phyloP scores from a whole-genome alignment of 495 filamentous ascomycete genomes.

The Hyaloscypha finlandica region DNA sequence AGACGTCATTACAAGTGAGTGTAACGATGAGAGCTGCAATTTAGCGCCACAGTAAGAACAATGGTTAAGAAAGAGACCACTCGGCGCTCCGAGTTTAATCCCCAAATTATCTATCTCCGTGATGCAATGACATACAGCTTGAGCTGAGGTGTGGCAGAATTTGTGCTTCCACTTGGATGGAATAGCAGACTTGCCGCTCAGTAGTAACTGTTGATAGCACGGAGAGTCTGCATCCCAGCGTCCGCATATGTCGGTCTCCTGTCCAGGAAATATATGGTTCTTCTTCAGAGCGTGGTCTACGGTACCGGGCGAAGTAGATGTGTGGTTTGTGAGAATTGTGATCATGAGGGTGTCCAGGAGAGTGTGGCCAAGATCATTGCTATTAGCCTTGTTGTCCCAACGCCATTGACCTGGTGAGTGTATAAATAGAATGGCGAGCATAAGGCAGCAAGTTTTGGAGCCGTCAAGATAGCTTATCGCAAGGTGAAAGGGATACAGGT shows the following conservation, averaged over 20 bases:
- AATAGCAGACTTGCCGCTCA: conserved; percentile 26
- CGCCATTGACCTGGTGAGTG: background rate
- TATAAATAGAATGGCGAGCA: conserved; percentile 29
- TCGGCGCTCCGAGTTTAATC: no score
- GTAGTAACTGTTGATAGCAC: conserved; percentile 31
- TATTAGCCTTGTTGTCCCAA: conserved; percentile 32
- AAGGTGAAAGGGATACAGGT: conserved; percentile 43
- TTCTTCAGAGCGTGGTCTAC: conserved; percentile 53
- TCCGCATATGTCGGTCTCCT: conserved; percentile 44
- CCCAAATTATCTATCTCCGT: no score
- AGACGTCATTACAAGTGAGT: no score
- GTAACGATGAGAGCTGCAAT: no score
- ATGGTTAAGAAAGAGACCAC: no score
- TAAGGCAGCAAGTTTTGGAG: conserved; percentile 39
- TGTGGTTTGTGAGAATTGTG: conserved; percentile 43
- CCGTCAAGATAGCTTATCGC: conserved; percentile 43
- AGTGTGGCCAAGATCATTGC: conserved; percentile 41
- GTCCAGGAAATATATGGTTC: conserved; percentile 39
- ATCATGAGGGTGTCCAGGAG: conserved; percentile 46
- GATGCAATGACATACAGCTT: conserved; percentile 41
- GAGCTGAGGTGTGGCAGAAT: conserved; percentile 45
- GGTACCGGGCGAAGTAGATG: conserved; percentile 30
- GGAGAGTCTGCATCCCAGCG: conserved; percentile 45
- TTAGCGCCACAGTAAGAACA: no score
- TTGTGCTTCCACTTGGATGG: conserved; percentile 43